These are phyloP conservation scores for Geotrichum europaeum DNA, from an alignment of 1,139 yeast genomes.

Conservation along the genomic window DNA sequence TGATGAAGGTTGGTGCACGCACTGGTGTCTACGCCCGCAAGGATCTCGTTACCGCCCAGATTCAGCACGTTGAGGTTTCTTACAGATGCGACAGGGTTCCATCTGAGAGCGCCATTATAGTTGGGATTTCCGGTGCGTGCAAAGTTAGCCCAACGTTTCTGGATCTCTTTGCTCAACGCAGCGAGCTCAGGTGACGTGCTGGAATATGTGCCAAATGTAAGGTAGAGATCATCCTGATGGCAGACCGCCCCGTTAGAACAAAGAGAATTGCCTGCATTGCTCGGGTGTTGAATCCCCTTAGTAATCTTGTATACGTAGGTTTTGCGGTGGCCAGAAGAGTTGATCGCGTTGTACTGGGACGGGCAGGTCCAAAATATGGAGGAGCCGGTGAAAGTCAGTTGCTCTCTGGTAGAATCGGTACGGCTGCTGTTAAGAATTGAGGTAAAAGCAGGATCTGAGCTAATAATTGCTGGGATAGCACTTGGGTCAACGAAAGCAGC, in stretches of 20 bases:
- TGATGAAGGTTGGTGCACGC: slow-evolving; percentile 5
- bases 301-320: slow-evolving; percentile 28
- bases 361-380: slow-evolving; percentile 27
- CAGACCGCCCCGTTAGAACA: slow-evolving; percentile 29
- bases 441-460: slow-evolving; percentile 14
- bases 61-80: slow-evolving; percentile 15
- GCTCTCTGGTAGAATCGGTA: slow-evolving; percentile 15
- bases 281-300: slow-evolving; percentile 29
- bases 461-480: slow-evolving; percentile 7
- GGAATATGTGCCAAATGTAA: slow-evolving; percentile 30
- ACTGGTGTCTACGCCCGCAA: not conserved
- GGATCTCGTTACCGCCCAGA: slow-evolving; percentile 14
- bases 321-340: not conserved
- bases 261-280: slow-evolving; percentile 19
- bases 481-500: slow-evolving; percentile 14
- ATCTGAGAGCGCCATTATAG: slow-evolving; percentile 9
- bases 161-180: slow-evolving; percentile 25
- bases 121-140: slow-evolving; percentile 27
- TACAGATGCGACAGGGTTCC: slow-evolving; percentile 18
- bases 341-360: slow-evolving; percentile 20
- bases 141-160: slow-evolving; percentile 30
- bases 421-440: slow-evolving; percentile 11
- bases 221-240: slow-evolving; percentile 32
- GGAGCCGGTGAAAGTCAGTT: slow-evolving; percentile 23
- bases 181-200: slow-evolving; percentile 19